A percentile compares a stretch with the other conserved stretches of the same genome.
phyloP scores from a whole-genome alignment of 2,329 filamentous ascomycete species.

The Xylaria sp. region DNA sequence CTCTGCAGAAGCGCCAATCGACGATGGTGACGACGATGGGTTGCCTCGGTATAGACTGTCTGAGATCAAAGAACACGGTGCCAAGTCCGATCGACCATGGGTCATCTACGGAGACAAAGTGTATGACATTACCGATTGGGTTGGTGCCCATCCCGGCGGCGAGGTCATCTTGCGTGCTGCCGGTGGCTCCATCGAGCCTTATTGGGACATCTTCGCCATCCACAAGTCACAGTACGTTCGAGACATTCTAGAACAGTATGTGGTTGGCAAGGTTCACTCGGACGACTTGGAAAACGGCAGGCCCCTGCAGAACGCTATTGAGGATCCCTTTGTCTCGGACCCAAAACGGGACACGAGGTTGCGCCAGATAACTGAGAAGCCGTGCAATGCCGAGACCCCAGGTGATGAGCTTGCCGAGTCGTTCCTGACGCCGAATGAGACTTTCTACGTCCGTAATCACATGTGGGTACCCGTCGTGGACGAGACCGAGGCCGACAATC shows the following conservation, averaged over 20 bases:
- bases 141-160: constrained; percentile 72
- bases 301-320: constrained; percentile 63
- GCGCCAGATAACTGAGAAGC: constrained; percentile 54
- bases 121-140: constrained; percentile 77
- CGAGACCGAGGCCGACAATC: constrained; percentile 48
- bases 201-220: constrained; percentile 77
- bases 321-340: constrained; percentile 64
- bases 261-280: constrained; percentile 69
- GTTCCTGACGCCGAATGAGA: constrained; percentile 56
- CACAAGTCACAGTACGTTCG: constrained; percentile 73
- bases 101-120: constrained; percentile 71
- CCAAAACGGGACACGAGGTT: constrained; percentile 56
- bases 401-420: constrained; percentile 52
- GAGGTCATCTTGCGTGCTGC: constrained; percentile 74
- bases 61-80: constrained; percentile 64
- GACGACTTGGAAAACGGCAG: constrained; percentile 68
- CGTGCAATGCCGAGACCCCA: constrained; percentile 63
- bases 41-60: constrained; percentile 61
- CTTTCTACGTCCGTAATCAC: constrained; percentile 61
- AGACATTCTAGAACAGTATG: constrained; percentile 72
- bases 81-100: constrained; percentile 66
- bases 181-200: constrained; percentile 71
- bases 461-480: constrained; percentile 58
- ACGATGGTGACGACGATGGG: constrained; percentile 53
- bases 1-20: constrained; percentile 34